Conservation (phyloP, 768 basidiomycete genomes). For the Lentinus brumalis region DNA sequence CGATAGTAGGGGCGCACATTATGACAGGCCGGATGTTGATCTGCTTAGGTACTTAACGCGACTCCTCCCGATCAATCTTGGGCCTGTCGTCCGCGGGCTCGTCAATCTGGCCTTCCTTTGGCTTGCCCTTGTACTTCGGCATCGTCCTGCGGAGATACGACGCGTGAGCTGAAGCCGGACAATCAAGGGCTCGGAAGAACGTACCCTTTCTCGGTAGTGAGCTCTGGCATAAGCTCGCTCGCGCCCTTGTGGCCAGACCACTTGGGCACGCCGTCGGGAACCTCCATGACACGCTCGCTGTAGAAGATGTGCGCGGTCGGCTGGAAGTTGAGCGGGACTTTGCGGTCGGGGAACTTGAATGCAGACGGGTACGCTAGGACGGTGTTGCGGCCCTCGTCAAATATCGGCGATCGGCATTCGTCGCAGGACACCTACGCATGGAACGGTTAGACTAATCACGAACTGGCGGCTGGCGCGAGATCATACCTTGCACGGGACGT, state of each 20-base stretch:
- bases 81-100: background rate
- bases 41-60: too few species aligned
- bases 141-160: constrained; percentile 15
- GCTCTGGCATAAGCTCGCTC: constrained; percentile 29
- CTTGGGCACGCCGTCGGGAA: constrained; percentile 33
- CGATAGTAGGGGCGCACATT: too few species aligned
- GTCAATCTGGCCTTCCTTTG: constrained; percentile 25
- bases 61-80: background rate
- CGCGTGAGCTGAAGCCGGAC: background rate
- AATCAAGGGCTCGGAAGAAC: background rate
- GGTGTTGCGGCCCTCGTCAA: constrained; percentile 36
- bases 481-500: constrained; percentile 35
- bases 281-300: constrained; percentile 32
- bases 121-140: constrained; percentile 27
- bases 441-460: background rate
- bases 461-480: background rate
- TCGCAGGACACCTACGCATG: constrained; percentile 29
- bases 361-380: constrained; percentile 34
- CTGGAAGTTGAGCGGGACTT: constrained; percentile 31
- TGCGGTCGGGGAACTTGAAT: constrained; percentile 30
- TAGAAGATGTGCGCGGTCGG: constrained; percentile 35
- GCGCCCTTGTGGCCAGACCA: constrained; percentile 33
- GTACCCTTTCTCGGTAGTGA: constrained; percentile 27
- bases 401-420: constrained; percentile 33
- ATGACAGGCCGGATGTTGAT: too few species aligned